Evolutionary conservation across 2,329 filamentous ascomycete species (phyloP).

Genomic region (Coleophoma crateriformis): DNA sequence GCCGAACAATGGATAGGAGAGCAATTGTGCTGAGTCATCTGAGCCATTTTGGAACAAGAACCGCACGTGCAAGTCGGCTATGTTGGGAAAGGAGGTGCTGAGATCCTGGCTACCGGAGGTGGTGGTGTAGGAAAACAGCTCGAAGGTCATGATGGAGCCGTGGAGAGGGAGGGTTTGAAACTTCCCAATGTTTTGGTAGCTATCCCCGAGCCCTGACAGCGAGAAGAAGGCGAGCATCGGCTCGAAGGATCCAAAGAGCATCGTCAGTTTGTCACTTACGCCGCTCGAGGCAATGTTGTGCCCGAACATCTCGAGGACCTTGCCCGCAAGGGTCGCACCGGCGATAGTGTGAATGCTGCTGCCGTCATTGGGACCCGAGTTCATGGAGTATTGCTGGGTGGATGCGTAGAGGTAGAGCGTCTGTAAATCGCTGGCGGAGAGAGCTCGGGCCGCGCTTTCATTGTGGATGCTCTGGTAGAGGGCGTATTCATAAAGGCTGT

Average conservation of each 20-base stretch:
- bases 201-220: slow-evolving; percentile 36
- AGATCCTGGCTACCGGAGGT: slow-evolving; percentile 11
- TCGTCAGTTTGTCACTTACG: slow-evolving; percentile 38
- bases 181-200: slow-evolving; percentile 39
- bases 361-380: slow-evolving; percentile 50
- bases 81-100: slow-evolving; percentile 8
- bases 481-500: slow-evolving; percentile 55
- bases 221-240: slow-evolving; percentile 51
- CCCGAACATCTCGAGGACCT: slow-evolving; percentile 37
- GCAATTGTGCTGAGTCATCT: slow-evolving; percentile 24
- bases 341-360: slow-evolving; percentile 41
- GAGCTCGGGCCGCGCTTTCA: slow-evolving; percentile 27
- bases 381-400: slow-evolving; percentile 55
- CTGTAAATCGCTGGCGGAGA: slow-evolving; percentile 39
- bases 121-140: slow-evolving; percentile 43
- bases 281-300: slow-evolving; percentile 34
- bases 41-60: slow-evolving; percentile 50
- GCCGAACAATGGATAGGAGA: slow-evolving; percentile 25
- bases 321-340: slow-evolving; percentile 44
- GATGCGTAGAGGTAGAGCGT: slow-evolving; percentile 61
- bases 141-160: slow-evolving; percentile 71
- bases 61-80: slow-evolving; percentile 41
- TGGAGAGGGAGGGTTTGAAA: slow-evolving; percentile 53
- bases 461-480: slow-evolving; percentile 49
- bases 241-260: slow-evolving; percentile 49